These are phyloP conservation scores for Trichosanthes cucumerina DNA, from an alignment of 306 rosid genomes.

Conservation along the genomic window DNA sequence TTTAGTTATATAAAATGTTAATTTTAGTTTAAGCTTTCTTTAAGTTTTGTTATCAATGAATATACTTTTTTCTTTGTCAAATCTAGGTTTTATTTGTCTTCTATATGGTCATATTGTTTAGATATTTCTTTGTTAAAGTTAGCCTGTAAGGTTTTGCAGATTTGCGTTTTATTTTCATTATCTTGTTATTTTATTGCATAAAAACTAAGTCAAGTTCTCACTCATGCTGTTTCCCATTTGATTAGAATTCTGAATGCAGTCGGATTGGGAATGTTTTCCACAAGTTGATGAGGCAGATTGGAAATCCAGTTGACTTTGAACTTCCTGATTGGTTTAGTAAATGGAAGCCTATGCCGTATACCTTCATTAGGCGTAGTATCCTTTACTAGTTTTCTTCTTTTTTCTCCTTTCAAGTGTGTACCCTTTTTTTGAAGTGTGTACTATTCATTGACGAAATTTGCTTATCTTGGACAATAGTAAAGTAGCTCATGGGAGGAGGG, in stretches of 20 bases:
- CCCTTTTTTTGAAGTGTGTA: not conserved
- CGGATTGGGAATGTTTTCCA: constrained; percentile 46
- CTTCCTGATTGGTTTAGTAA: constrained; percentile 70
- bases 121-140: not conserved
- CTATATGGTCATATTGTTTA: not conserved
- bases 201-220: constrained; percentile 11
- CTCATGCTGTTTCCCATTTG: constrained; percentile 12
- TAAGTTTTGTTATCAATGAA: not conserved
- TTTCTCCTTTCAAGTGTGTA: not conserved
- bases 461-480: not conserved
- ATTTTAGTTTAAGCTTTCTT: not conserved
- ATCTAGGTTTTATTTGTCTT: not conserved
- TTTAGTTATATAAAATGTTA: not conserved
- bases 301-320: constrained; percentile 71
- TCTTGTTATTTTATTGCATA: not conserved
- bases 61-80: not conserved
- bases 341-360: constrained; percentile 46
- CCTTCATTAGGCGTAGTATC: constrained; percentile 88
- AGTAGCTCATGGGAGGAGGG: not conserved
- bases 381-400: constrained; percentile 24
- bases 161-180: not conserved
- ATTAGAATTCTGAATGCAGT: constrained; percentile 53
- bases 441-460: not conserved
- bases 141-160: not conserved
- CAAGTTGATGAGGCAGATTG: constrained; percentile 59